These are phyloP conservation scores for Ophiocordyceps camponoti-rufipedis DNA, from an alignment of 2,329 filamentous ascomycete species.

Conservation along the genomic window DNA sequence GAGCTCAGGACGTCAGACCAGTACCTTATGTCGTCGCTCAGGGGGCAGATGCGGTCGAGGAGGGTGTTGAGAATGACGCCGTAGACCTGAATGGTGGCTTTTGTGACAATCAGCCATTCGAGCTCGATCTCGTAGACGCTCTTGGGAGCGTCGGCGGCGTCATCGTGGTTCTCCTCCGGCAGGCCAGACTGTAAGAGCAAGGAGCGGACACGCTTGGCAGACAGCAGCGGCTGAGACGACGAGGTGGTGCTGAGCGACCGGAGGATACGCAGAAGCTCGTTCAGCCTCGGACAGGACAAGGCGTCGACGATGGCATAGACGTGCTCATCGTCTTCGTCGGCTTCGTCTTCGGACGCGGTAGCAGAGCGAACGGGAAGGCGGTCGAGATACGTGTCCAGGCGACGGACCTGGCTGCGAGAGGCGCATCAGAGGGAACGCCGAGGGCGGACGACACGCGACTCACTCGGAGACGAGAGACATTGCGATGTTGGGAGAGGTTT, in stretches of 20 bases:
- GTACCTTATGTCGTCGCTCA: slow-evolving; percentile 83
- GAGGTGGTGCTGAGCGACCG: slow-evolving; percentile 54
- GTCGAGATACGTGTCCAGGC: slow-evolving; percentile 47
- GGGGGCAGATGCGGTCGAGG: slow-evolving; percentile 62
- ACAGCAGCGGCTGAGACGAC: slow-evolving; percentile 43
- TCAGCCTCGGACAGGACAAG: slow-evolving; percentile 33
- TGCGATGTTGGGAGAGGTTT: background rate
- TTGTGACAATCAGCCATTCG: slow-evolving; percentile 80
- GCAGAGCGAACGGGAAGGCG: slow-evolving; percentile 28
- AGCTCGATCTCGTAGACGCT: slow-evolving; percentile 54
- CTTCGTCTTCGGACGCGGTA: slow-evolving; percentile 23
- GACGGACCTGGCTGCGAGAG: slow-evolving; percentile 35
- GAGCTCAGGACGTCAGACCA: slow-evolving; percentile 82
- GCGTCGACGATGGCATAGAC: slow-evolving; percentile 18
- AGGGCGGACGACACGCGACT: slow-evolving; percentile 5
- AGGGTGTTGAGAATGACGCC: slow-evolving; percentile 62
- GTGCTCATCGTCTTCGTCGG: slow-evolving; percentile 16
- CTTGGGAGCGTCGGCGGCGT: slow-evolving; percentile 13
- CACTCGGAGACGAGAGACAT: slow-evolving; percentile 32
- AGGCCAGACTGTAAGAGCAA: slow-evolving; percentile 47
- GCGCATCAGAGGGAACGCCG: slow-evolving; percentile 3
- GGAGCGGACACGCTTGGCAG: slow-evolving; percentile 36
- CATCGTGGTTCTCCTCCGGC: slow-evolving; percentile 18
- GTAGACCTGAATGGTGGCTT: slow-evolving; percentile 82
- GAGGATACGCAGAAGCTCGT: slow-evolving; percentile 48